Base-by-base conservation (phyloP, 2,329 filamentous ascomycete species). In the Hypoxylon sp. region DNA sequence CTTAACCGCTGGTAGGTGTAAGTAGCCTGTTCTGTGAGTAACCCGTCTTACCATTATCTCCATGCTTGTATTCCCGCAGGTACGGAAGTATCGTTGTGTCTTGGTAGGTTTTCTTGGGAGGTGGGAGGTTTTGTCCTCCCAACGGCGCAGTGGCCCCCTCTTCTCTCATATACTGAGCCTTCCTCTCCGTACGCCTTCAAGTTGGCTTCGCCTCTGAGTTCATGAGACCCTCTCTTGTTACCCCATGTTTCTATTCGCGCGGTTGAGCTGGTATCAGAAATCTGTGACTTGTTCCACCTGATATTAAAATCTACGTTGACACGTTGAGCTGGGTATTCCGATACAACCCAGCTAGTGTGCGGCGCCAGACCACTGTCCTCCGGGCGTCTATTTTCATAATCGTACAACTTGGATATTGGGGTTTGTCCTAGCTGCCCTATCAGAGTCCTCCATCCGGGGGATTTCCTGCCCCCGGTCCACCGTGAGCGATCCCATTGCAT, bases 311-410 rank as follows among this genome's bases (percentile, higher is more conserved):
- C 64, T 25, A 68, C 64, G 40, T 55, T 69, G 69, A 73, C 71
- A 73, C 65, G 69, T 69, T 70, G 64, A 74, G 66, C 73, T 71
- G 64, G 62, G 61, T 65, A 57, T 68, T 69, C 50, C 67, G 70
- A 73, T 70, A 73, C 73, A 69, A 72, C 70, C 69, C 56, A 76
- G 67, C 69, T 61, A 67, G 61, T 77, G 65, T 68, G 71, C 68
- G 76, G 79, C 78, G 75, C 76, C 80, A 80, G 79, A 76, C 74
- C 73, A 75, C 78, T 76, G 76, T 44, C 75, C 72, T 76, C 71
- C 68, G 79, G 81, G 83, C 83, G 84, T 83, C 80, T 85, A 85
- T 82, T 81, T 74, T 75, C 76, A 79, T 76, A 75, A 80, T 77
- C 81, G 78, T 80, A 76, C 77, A 75, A 77, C 75, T 78, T 75